Evolutionary conservation across 2,329 filamentous ascomycete genomes (phyloP).

Genomic region (Xylogone sp.): DNA sequence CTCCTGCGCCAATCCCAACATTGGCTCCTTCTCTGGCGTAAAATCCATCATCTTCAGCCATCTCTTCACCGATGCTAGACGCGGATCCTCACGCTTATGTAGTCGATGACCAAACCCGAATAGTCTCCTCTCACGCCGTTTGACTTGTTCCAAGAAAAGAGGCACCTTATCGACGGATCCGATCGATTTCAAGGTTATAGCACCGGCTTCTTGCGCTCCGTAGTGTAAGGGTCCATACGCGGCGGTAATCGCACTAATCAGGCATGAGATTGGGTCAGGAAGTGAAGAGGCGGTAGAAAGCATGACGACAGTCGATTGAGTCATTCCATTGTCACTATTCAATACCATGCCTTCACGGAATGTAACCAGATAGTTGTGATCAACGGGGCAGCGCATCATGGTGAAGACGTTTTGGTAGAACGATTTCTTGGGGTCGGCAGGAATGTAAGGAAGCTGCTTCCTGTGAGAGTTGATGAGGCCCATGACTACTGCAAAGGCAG

Average conservation of each 20-base stretch:
- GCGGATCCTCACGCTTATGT: slow-evolving; percentile 34
- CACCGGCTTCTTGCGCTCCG: slow-evolving; percentile 45
- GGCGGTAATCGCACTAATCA: slow-evolving; percentile 35
- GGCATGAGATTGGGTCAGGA: slow-evolving; percentile 38
- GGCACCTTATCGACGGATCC: slow-evolving; percentile 34
- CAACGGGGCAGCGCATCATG: slow-evolving; percentile 43
- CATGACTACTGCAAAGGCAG: slow-evolving; percentile 30
- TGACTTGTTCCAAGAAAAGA: slow-evolving; percentile 35
- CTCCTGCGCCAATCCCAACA: slow-evolving; percentile 33
- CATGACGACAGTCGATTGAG: slow-evolving; percentile 42
- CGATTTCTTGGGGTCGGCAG: slow-evolving; percentile 24
- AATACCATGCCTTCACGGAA: slow-evolving; percentile 33
- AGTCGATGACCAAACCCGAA: slow-evolving; percentile 40
- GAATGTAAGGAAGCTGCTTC: slow-evolving; percentile 29
- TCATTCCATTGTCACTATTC: slow-evolving; percentile 46
- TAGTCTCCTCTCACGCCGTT: slow-evolving; percentile 35
- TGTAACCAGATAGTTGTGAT: too few species aligned
- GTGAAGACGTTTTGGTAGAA: slow-evolving; percentile 42
- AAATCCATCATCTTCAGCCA: slow-evolving; percentile 20
- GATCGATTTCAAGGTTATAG: slow-evolving; percentile 35
- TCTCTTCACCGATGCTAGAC: slow-evolving; percentile 27
- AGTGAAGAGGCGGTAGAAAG: slow-evolving; percentile 43
- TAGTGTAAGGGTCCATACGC: slow-evolving; percentile 44
- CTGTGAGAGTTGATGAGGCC: slow-evolving; percentile 36
- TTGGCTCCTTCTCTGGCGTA: slow-evolving; percentile 25